phyloP scores from a whole-genome alignment of 2,329 filamentous ascomycete species.

The Byssothecium circinans region DNA sequence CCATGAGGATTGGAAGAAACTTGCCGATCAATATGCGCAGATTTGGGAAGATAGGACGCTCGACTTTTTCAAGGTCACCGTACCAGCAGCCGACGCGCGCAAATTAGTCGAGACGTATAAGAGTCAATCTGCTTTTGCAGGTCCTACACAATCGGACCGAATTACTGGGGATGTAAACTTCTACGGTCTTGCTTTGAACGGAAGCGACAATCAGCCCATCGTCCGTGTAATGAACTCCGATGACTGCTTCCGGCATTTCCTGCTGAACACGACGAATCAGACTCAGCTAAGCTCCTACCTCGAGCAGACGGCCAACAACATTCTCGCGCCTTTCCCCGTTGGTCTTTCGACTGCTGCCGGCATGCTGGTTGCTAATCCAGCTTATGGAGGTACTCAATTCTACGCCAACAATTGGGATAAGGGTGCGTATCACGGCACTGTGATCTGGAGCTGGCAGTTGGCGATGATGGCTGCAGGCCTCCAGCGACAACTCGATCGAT shows the following conservation, averaged over 20 bases:
- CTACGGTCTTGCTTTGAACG: conserved; percentile 61
- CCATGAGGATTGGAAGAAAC: conserved; percentile 50
- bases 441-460: conserved; percentile 67
- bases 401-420: conserved; percentile 56
- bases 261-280: conserved; percentile 63
- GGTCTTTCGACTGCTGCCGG: conserved; percentile 61
- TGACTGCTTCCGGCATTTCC: conserved; percentile 64
- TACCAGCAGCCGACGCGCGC: conserved; percentile 50
- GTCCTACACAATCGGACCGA: conserved; percentile 48
- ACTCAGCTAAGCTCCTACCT: conserved; percentile 59
- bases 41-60: conserved; percentile 66
- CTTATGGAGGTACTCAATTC: conserved; percentile 52
- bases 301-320: conserved; percentile 59
- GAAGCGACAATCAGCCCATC: conserved; percentile 51
- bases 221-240: conserved; percentile 66
- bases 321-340: conserved; percentile 60
- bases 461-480: conserved; percentile 66
- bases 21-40: conserved; percentile 56
- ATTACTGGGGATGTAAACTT: conserved; percentile 54
- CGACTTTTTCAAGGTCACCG: conserved; percentile 55
- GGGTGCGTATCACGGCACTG: conserved; percentile 64
- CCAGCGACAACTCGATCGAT: conserved; percentile 59
- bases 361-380: conserved; percentile 63
- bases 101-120: conserved; percentile 55
- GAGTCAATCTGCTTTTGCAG: conserved; percentile 46